These are phyloP conservation scores for Camellia oleifera DNA, from an alignment of 179 eudicot genomes.

Conservation along the genomic window DNA sequence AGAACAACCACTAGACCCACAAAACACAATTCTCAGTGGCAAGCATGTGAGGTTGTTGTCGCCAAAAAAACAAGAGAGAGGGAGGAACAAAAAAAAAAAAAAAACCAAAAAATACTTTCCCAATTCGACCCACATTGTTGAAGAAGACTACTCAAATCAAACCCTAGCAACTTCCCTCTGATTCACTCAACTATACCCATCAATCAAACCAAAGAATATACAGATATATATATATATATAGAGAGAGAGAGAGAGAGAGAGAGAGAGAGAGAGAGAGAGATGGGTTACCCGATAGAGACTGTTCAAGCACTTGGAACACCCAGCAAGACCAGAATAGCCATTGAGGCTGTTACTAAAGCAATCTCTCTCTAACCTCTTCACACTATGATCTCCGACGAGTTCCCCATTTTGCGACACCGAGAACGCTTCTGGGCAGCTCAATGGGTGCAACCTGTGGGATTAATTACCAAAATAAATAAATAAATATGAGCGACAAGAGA, in stretches of 20 bases:
- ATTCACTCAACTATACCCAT: neutral
- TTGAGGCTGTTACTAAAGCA: constrained; percentile 31
- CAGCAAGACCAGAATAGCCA: constrained; percentile 32
- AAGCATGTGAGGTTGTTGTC: neutral
- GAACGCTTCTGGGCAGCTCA: constrained; percentile 63
- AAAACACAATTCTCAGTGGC: neutral
- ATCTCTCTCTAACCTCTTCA: constrained; percentile 50
- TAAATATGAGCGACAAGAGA: too few species aligned
- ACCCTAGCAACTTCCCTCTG: neutral
- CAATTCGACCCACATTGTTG: neutral
- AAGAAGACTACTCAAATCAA: neutral
- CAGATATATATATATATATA: neutral
- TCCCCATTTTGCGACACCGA: constrained; percentile 30
- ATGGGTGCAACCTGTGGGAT: constrained; percentile 30
- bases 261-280: neutral
- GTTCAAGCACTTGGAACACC: constrained; percentile 69
- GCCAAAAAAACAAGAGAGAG: too few species aligned
- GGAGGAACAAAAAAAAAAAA: neutral
- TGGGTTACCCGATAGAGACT: constrained; percentile 54
- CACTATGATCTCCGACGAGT: constrained; percentile 43
- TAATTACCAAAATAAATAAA: too few species aligned
- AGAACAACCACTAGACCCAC: neutral
- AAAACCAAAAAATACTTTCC: constrained; percentile 1
- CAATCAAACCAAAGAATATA: neutral
- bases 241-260: neutral